phyloP scores from a whole-genome alignment of 495 filamentous ascomycete species.

The Penicillium verhagenii region DNA sequence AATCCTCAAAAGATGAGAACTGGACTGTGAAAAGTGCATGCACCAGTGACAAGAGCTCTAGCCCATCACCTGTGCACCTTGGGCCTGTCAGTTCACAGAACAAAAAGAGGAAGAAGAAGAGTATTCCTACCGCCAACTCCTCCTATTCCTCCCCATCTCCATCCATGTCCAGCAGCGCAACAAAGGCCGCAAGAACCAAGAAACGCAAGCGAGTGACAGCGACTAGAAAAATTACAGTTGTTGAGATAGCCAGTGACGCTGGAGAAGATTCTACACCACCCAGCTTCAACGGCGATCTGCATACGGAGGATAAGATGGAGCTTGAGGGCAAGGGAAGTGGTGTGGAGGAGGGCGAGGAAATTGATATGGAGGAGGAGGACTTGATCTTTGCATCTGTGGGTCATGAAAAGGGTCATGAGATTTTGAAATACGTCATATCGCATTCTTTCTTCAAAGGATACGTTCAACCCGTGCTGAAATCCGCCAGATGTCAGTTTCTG shows the following conservation, averaged over 20 bases:
- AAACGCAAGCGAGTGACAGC: neutral
- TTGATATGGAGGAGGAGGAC: neutral
- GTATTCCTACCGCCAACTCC: neutral
- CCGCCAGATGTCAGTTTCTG: constrained; percentile 22
- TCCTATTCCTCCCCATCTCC: neutral
- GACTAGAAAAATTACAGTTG: neutral
- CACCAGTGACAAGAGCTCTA: neutral
- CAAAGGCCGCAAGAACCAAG: neutral
- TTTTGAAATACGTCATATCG: constrained; percentile 19
- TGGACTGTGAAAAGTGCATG: neutral
- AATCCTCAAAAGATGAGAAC: constrained; percentile 15
- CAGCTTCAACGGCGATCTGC: neutral
- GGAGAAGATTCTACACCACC: neutral
- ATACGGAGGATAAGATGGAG: neutral
- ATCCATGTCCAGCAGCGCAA: neutral
- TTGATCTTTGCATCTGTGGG: constrained; percentile 18
- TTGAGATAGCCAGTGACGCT: constrained; percentile 9
- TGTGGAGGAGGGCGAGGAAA: too few species aligned
- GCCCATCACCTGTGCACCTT: neutral
- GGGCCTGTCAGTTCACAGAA: neutral
- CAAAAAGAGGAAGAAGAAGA: too few species aligned
- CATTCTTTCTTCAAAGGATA: constrained; percentile 23
- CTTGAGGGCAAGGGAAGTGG: neutral
- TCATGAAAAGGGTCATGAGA: constrained; percentile 1
- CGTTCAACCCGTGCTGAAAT: constrained; percentile 16